phyloP scores from a whole-genome alignment of 306 rosid genomes.

The Trifolium repens region DNA sequence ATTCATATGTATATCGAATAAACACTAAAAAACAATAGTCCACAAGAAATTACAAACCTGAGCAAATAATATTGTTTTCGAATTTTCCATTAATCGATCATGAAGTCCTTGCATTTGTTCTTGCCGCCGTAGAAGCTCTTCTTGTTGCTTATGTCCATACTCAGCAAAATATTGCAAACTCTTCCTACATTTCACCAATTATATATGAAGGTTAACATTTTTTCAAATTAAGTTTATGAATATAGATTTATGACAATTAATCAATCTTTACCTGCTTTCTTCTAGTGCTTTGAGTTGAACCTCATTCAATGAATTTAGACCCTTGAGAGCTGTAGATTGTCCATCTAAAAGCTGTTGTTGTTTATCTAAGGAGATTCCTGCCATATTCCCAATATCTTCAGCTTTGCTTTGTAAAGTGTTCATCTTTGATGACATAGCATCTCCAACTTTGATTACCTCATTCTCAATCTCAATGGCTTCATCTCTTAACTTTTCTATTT shows the following conservation, averaged over 20 bases:
- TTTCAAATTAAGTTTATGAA: neutral
- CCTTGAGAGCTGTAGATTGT: constrained; percentile 69
- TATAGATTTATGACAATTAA: neutral
- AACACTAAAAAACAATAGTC: neutral
- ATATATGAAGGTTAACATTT: constrained; percentile 27
- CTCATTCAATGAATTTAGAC: constrained; percentile 58
- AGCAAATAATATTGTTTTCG: constrained; percentile 71
- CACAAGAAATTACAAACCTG: constrained; percentile 51
- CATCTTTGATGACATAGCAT: constrained; percentile 64
- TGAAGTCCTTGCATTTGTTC: constrained; percentile 67
- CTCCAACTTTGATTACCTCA: constrained; percentile 69
- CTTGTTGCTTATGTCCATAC: constrained; percentile 69
- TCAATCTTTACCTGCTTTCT: constrained; percentile 68
- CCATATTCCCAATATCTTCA: constrained; percentile 72
- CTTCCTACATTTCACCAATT: constrained; percentile 47
- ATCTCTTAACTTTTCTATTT: constrained; percentile 59
- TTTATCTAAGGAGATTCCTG: constrained; percentile 74
- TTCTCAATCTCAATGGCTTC: constrained; percentile 70
- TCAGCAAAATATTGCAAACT: constrained; percentile 59
- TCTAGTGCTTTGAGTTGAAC: constrained; percentile 75
- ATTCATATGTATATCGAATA: neutral
- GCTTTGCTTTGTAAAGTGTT: constrained; percentile 62
- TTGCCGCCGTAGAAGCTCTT: constrained; percentile 68
- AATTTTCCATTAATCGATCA: constrained; percentile 71
- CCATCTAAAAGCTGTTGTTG: constrained; percentile 76